Evolutionary conservation across 768 basidiomycete species (phyloP), one percentile per base, ranked within the genome.

Genomic region (Leccinum broughii): DNA sequence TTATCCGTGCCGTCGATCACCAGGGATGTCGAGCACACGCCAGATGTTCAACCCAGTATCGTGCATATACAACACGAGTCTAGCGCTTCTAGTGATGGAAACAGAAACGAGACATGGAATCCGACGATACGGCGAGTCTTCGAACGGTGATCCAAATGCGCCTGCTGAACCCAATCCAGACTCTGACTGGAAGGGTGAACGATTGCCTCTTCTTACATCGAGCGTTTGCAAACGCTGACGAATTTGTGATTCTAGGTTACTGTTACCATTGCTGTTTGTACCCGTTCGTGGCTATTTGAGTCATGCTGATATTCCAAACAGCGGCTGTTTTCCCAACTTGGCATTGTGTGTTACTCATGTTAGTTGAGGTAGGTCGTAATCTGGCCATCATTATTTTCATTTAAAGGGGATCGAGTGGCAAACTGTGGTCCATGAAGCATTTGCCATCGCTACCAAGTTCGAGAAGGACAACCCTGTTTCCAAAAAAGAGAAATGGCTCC

Each of bases 51-150:
- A 66, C 14, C 85, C 80, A 28, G 86, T 80, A 50, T 94, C 88
- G 35, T 87, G 81, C 26, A 28, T 28, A 72, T 86, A 88, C 32
- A 83, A 78, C 34, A 94, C 75, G 35, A 94, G 75, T 48, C 88
- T 80, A 30, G 86, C 84, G 20, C 77, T 70, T 58, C 79, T 79
- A n/a, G 93, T 83, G 24, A 93, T 70, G 34, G 81, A 79, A 30
- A 93, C 69, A 11, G 79, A 75, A 32, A 81, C 79, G 7, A 76
- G 75, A 75, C 92, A 96, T 2, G 91, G 81, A 65, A 94, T 72
- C 51, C 87, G 83, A 6, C 90, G 81, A 66, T 92, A 88, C 58
- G 90, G 86, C 2, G 92, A 86, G 60, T 95, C 90, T 62, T 92
- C 92, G 62, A 96, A 98, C 9, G 89, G 28, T 28, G 28, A 28